Base-by-base conservation (phyloP, 1,284 basidiomycete species). In the Schizopora paradoxa region DNA sequence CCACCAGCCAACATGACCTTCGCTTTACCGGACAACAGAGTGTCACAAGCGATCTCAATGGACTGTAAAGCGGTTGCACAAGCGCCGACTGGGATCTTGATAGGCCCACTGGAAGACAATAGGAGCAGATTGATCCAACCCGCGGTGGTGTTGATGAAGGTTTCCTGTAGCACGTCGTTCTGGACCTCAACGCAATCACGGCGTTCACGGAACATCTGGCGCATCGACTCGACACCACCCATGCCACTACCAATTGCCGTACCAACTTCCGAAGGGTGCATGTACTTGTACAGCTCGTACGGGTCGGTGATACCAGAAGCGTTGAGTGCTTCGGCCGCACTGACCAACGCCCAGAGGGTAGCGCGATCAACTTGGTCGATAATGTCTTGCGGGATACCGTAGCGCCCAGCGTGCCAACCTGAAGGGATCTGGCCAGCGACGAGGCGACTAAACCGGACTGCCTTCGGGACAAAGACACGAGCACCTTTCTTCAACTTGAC, bases 1-100 rank as follows among this genome's bases (percentile, higher is more conserved):
- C 95, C 96, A 68, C 96, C 96, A 34, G 95, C 89, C 53, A 99
- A 85, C 96, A 99, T 99, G 62, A 99, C 83, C 73, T 98, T 98
- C 40, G 95, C 95, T 67, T 99, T 99, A 58, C 94, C 91, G 4
- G 86, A 86, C 33, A 96, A 67, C 53, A 99, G 86, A 0, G 91
- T 91, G 61, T 99, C 96, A 58, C 88, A 87, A n/a, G 93, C 95
- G 55, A 99, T 98, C 66, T 98, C 95, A 40, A 99, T 72, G 6
- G 95, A 99, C 68, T 99, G 96, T 27, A 99, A 76, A 18, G 94
- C 95, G 8, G 95, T 99, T 19, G 96, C 96, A 61, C 95, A 99
- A 53, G 96, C 96, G 55, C 96, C 95, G 52, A 99, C 96, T 38
- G 95, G 94, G 57, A 97, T 97, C 74, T 98, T 98, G 68, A 99